phyloP scores from a whole-genome alignment of 257 asterid species.

The Linderniella brevidens region DNA sequence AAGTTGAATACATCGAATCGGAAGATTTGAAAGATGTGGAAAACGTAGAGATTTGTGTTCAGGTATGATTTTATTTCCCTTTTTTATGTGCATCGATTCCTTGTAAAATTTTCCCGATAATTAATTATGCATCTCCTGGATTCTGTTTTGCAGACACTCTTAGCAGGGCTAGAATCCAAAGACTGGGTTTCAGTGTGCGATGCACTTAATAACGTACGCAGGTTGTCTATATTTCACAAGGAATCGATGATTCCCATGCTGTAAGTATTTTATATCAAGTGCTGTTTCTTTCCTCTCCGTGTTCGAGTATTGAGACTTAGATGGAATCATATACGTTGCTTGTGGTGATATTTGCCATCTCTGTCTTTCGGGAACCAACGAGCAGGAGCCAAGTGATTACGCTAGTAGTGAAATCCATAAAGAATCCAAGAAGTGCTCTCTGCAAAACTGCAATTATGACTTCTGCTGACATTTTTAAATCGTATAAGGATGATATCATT shows the following conservation, averaged over 20 bases:
- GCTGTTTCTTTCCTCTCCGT: background rate
- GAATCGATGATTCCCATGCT: slow-evolving; percentile 42
- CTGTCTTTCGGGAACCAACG: slow-evolving; percentile 7
- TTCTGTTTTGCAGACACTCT: slow-evolving; percentile 33
- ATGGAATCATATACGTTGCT: slow-evolving; percentile 6
- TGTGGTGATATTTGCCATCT: no score
- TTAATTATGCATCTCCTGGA: slow-evolving; percentile 4
- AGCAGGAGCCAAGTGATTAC: slow-evolving; percentile 46
- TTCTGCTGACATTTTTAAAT: slow-evolving; percentile 55
- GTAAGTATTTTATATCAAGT: slow-evolving; percentile 29
- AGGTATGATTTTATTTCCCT: slow-evolving; percentile 24
- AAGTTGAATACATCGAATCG: slow-evolving; percentile 72
- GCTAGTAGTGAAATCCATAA: slow-evolving; percentile 56
- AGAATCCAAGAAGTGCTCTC: slow-evolving; percentile 84
- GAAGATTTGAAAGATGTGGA: slow-evolving; percentile 53
- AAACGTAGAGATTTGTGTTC: slow-evolving; percentile 33
- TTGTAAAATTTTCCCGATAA: slow-evolving; percentile 1
- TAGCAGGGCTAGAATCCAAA: slow-evolving; percentile 52
- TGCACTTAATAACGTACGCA: slow-evolving; percentile 62
- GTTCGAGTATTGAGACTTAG: slow-evolving; percentile 1
- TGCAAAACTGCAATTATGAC: slow-evolving; percentile 85
- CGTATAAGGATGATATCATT: slow-evolving; percentile 47
- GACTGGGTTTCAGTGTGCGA: slow-evolving; percentile 71
- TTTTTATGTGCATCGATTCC: slow-evolving; percentile 2
- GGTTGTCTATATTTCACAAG: slow-evolving; percentile 56